phyloP scores from a whole-genome alignment of 129 eudicot species.

The Daucus carota region DH1_v3.0 NC_030387.2:41639501-41640000 shows the following conservation, averaged over 20 bases:
- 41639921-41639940: conserved; percentile 35
- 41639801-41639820: conserved; percentile 36
- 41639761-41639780: conserved; percentile 51
- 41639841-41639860: conserved; percentile 40
- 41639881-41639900: conserved; percentile 36
- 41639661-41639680: conserved; percentile 31
- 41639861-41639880: conserved; percentile 34
- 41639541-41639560: conserved; percentile 47
- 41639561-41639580: conserved; percentile 41
- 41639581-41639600: conserved; percentile 28
- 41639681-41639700: conserved; percentile 46
- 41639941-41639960: conserved; percentile 22
- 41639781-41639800: conserved; percentile 26
- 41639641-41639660: conserved; percentile 41
- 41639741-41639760: conserved; percentile 55
- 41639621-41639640: conserved; percentile 49
- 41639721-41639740: conserved; percentile 43
- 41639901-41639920: conserved; percentile 41
- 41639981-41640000: conserved; percentile 37
- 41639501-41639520: conserved; percentile 36
- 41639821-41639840: conserved; percentile 47
- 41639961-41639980: conserved; percentile 39
- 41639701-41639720: conserved; percentile 35
- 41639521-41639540: conserved; percentile 62
- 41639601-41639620: conserved; percentile 41